Conservation (phyloP, 768 basidiomycete species). For the Pholiota conissans region DNA sequence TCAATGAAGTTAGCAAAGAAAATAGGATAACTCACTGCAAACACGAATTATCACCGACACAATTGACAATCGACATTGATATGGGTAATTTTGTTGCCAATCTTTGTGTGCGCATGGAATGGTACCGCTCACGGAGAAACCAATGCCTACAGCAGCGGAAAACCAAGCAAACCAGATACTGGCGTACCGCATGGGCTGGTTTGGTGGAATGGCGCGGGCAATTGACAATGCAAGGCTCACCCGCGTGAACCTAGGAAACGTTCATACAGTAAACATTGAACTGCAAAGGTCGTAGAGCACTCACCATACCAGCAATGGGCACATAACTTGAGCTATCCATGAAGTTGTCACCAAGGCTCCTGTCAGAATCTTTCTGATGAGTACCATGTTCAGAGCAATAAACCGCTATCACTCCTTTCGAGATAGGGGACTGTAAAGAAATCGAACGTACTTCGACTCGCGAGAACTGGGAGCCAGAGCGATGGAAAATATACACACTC, state of each 20-base stretch:
- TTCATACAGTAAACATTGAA: too few species aligned
- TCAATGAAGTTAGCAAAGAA: not conserved
- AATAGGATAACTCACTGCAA: not conserved
- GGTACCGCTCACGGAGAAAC: not conserved
- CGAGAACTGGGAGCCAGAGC: constrained; percentile 9
- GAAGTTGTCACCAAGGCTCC: not conserved
- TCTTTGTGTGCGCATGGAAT: not conserved
- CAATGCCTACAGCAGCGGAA: not conserved
- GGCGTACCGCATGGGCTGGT: constrained; percentile 2
- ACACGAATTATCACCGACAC: not conserved
- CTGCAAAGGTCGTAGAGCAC: not conserved
- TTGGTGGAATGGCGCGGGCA: constrained; percentile 9
- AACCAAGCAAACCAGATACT: constrained; percentile 11
- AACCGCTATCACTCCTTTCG: not conserved
- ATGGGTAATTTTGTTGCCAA: not conserved
- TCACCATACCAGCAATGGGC: not conserved
- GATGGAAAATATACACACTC: constrained; percentile 16
- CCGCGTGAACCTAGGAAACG: constrained; percentile 14
- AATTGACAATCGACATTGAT: not conserved
- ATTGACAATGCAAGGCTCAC: constrained; percentile 17
- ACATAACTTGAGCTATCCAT: not conserved
- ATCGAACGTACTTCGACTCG: not conserved
- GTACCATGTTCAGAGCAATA: not conserved
- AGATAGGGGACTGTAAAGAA: not conserved
- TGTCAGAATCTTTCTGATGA: not conserved